These are phyloP conservation scores for Cruciata laevipes DNA, from an alignment of 257 asterid species.

Conservation along the genomic window DNA sequence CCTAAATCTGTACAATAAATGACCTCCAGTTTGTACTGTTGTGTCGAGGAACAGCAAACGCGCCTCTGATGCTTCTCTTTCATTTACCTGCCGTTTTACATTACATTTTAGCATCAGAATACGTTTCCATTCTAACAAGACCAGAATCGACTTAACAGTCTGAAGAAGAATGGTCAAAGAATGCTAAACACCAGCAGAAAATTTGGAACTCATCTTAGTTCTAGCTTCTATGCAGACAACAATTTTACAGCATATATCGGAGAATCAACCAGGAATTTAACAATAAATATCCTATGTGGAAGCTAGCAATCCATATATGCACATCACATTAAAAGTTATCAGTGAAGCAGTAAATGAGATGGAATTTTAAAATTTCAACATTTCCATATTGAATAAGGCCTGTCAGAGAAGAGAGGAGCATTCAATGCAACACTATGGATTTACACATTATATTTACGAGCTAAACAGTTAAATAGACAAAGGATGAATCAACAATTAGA, in stretches of 20 bases:
- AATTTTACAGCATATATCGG: background rate
- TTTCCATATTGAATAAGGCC: background rate
- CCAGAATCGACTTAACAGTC: background rate
- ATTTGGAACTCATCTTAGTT: background rate
- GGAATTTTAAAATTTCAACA: background rate
- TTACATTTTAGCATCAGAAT: background rate
- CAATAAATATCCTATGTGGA: too few relatives aligned
- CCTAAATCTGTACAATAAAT: background rate
- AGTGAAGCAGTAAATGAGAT: background rate
- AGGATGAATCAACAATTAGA: background rate
- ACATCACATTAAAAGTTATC: background rate
- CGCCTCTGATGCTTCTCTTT: background rate
- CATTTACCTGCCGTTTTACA: constrained; percentile 7
- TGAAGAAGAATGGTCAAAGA: background rate
- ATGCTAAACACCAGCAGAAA: background rate
- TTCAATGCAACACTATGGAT: background rate
- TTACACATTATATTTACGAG: too few relatives aligned
- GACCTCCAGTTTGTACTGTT: background rate
- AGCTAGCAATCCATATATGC: background rate
- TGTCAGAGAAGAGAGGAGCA: background rate
- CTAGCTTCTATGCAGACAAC: background rate
- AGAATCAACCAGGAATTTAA: background rate
- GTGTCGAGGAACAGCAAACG: background rate
- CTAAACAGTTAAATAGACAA: background rate
- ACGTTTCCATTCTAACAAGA: background rate